phyloP scores from a whole-genome alignment of 306 rosid genomes.

The Potentilla sterilis region DNA sequence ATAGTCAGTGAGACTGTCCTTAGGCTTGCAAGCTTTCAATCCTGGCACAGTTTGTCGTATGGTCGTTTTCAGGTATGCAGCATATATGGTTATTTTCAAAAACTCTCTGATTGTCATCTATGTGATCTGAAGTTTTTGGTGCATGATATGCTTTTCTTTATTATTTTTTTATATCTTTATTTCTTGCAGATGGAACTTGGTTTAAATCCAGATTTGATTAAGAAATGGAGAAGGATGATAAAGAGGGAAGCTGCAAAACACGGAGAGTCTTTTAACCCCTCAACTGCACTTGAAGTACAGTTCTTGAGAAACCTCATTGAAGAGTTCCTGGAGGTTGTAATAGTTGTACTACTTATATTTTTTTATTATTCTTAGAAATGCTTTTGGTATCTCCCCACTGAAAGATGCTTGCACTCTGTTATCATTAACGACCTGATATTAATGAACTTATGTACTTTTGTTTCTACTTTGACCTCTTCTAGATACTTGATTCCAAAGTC shows the following conservation, averaged over 20 bases:
- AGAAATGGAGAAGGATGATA: conserved; percentile 92
- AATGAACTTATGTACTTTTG: conserved; percentile 8
- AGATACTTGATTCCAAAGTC: conserved; percentile 80
- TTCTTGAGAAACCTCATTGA: conserved; percentile 79
- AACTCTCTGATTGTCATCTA: conserved; percentile 15
- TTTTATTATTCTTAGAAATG: not conserved
- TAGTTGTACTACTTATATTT: conserved; percentile 8
- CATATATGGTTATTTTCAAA: conserved; percentile 9
- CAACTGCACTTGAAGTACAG: conserved; percentile 65
- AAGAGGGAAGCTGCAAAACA: conserved; percentile 67
- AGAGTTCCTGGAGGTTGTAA: conserved; percentile 82
- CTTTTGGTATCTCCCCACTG: not conserved
- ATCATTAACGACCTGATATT: not conserved
- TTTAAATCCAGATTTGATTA: conserved; percentile 74
- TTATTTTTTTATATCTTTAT: not conserved
- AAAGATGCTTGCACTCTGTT: not conserved
- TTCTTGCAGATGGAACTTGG: conserved; percentile 83
- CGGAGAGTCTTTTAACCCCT: conserved; percentile 59
- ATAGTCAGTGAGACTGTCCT: conserved; percentile 79
- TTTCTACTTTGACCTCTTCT: conserved; percentile 22
- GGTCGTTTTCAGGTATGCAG: conserved; percentile 92
- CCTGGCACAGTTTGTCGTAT: conserved; percentile 89
- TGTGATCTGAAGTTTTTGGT: conserved; percentile 21
- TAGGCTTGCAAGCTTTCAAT: conserved; percentile 80
- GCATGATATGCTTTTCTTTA: conserved; percentile 11